Conservation (phyloP, 108 stramenopile genomes). For the Nitzschia putrida region DNA sequence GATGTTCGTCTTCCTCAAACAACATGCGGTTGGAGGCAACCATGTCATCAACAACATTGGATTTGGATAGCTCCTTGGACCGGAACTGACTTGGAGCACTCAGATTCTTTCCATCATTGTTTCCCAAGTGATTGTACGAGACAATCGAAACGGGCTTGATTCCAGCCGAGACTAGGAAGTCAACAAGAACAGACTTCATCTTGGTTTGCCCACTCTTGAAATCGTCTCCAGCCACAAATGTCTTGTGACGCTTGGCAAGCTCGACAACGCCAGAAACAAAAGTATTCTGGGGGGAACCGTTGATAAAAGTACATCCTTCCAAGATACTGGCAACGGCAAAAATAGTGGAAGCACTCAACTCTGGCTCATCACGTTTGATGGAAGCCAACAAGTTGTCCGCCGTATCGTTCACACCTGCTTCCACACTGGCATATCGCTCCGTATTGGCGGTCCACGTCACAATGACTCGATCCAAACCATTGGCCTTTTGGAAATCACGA, state of each 20-base stretch:
- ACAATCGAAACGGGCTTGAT: slow-evolving; percentile 97
- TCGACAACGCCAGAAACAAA: slow-evolving; percentile 98
- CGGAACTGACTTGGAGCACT: slow-evolving; percentile 96
- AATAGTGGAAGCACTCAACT: slow-evolving; percentile 94
- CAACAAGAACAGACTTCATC: slow-evolving; percentile 96
- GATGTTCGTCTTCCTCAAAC: slow-evolving; percentile 95
- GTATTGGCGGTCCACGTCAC: slow-evolving; percentile 99
- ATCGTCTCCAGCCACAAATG: slow-evolving; percentile 97
- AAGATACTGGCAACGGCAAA: slow-evolving; percentile 96
- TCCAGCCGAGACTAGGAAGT: slow-evolving; percentile 96
- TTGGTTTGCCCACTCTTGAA: slow-evolving; percentile 99
- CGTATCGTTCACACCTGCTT: slow-evolving; percentile 94
- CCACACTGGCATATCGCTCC: slow-evolving; percentile 92
- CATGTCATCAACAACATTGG: slow-evolving; percentile 99
- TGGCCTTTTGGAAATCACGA: slow-evolving; percentile 85
- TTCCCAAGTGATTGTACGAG: slow-evolving; percentile 98
- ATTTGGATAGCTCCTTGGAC: slow-evolving; percentile 97
- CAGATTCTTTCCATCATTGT: slow-evolving; percentile 98
- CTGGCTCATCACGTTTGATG: slow-evolving; percentile 85
- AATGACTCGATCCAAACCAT: slow-evolving; percentile 91
- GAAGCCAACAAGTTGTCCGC: slow-evolving; percentile 83
- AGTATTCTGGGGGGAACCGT: slow-evolving; percentile 98
- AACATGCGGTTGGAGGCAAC: slow-evolving; percentile 94
- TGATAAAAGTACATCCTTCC: slow-evolving; percentile 96
- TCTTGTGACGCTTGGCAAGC: slow-evolving; percentile 77